Conservation (phyloP, 176 grass and related monocot genomes). For the Cocos nucifera region DNA sequence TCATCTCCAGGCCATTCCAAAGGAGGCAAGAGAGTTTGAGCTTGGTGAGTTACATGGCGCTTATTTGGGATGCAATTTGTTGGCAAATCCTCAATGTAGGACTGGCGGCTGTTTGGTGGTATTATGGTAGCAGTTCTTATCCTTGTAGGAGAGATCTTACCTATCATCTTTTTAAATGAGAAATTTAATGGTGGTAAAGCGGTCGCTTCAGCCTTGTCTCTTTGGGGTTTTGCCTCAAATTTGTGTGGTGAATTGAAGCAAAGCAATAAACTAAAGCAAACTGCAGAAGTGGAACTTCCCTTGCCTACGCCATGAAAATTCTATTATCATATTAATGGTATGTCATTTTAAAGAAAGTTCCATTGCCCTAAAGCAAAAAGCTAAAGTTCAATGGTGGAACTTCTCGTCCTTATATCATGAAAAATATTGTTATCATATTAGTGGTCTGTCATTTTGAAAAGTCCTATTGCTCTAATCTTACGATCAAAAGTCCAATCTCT, state of each 20-base stretch:
- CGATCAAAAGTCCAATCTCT: too few relatives aligned
- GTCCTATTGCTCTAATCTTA: too few relatives aligned
- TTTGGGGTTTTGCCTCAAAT: constrained; percentile 73
- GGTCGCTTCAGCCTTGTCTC: constrained; percentile 39
- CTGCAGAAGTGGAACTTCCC: constrained; percentile 11
- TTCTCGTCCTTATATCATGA: neutral
- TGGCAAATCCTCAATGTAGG: constrained; percentile 61
- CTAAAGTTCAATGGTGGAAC: constrained; percentile 11
- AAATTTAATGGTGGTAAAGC: constrained; percentile 61
- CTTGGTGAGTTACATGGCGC: constrained; percentile 42
- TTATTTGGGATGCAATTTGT: constrained; percentile 41
- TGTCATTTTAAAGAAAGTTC: too few relatives aligned
- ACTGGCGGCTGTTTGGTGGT: constrained; percentile 45
- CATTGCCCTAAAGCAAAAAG: constrained; percentile 11
- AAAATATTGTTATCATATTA: too few relatives aligned
- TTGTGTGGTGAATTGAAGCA: constrained; percentile 58
- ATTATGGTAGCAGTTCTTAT: constrained; percentile 53
- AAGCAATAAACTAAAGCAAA: constrained; percentile 22
- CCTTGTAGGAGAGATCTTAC: constrained; percentile 44
- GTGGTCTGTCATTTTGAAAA: too few relatives aligned
- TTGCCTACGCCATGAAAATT: neutral
- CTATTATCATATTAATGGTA: too few relatives aligned
- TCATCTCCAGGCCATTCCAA: constrained; percentile 17
- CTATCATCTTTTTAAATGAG: constrained; percentile 61
- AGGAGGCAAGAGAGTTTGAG: constrained; percentile 48